These are phyloP conservation scores for Penicillium goetzii DNA, from an alignment of 495 filamentous ascomycete genomes.

Conservation along the genomic window DNA sequence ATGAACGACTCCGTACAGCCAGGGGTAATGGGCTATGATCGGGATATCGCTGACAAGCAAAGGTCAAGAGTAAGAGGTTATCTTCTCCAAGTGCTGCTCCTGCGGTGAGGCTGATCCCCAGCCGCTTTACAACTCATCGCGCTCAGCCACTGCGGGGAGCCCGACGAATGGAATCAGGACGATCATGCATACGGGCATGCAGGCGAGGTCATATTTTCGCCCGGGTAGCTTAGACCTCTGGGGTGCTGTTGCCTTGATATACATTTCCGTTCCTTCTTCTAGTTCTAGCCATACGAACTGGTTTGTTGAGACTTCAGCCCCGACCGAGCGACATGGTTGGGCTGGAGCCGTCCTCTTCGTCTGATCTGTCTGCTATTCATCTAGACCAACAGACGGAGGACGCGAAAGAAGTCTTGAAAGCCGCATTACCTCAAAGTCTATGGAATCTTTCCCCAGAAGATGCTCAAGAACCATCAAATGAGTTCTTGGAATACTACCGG, in stretches of 20 bases:
- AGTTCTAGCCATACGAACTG: background rate
- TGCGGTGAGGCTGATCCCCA: background rate
- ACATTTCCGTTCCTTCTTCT: background rate
- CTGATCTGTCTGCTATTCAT: background rate
- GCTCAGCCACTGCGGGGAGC: background rate
- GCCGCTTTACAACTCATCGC: background rate
- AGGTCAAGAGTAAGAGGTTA: background rate
- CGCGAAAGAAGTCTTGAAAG: background rate
- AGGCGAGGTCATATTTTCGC: background rate
- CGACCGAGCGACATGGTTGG: background rate
- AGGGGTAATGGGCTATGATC: background rate
- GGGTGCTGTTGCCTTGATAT: background rate
- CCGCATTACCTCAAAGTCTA: background rate
- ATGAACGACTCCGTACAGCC: background rate
- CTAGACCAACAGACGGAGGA: background rate
- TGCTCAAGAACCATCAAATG: background rate
- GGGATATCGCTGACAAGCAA: background rate
- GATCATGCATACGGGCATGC: background rate
- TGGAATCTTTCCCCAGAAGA: background rate
- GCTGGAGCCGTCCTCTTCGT: background rate
- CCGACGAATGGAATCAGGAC: background rate
- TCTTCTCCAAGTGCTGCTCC: background rate
- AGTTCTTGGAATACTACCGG: background rate
- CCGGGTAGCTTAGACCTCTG: background rate
- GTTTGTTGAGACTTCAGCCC: background rate